phyloP scores from a whole-genome alignment of 306 rosid genomes.

The Vachellia pachyceras region DNA sequence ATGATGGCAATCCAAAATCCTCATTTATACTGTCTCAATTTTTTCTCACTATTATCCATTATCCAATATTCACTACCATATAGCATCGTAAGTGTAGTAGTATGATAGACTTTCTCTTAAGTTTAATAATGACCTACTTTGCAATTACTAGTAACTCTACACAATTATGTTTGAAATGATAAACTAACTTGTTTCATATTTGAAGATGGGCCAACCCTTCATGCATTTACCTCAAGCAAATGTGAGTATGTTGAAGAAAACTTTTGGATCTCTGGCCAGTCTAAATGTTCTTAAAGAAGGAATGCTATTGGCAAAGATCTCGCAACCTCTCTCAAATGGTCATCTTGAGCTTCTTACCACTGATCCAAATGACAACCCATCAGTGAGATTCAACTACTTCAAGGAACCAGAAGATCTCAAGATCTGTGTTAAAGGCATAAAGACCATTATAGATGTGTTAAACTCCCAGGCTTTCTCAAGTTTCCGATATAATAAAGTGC shows the following conservation, averaged over 20 bases:
- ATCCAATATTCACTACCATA: too few species aligned
- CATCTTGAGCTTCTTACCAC: background rate
- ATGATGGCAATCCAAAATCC: too few species aligned
- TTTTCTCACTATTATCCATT: too few species aligned
- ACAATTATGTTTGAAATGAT: background rate
- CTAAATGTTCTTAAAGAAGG: conserved; percentile 53
- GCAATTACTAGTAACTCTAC: too few species aligned
- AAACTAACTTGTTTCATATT: background rate
- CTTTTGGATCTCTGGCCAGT: conserved; percentile 30
- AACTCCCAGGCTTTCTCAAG: background rate
- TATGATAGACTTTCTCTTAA: too few species aligned
- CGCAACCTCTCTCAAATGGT: background rate
- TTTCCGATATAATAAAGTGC: background rate
- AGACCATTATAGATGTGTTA: background rate
- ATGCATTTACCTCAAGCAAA: conserved; percentile 24
- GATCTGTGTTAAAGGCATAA: background rate
- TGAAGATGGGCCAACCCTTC: background rate
- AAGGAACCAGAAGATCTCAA: background rate
- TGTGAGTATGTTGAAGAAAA: conserved; percentile 23
- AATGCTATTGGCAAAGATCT: background rate
- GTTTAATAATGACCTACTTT: background rate
- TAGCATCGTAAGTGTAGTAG: background rate
- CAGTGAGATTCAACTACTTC: background rate
- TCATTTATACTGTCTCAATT: too few species aligned
- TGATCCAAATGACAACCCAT: background rate